These are phyloP conservation scores for Nothopassalora personata DNA, from an alignment of 2,329 filamentous ascomycete species.

Conservation along the genomic window DNA sequence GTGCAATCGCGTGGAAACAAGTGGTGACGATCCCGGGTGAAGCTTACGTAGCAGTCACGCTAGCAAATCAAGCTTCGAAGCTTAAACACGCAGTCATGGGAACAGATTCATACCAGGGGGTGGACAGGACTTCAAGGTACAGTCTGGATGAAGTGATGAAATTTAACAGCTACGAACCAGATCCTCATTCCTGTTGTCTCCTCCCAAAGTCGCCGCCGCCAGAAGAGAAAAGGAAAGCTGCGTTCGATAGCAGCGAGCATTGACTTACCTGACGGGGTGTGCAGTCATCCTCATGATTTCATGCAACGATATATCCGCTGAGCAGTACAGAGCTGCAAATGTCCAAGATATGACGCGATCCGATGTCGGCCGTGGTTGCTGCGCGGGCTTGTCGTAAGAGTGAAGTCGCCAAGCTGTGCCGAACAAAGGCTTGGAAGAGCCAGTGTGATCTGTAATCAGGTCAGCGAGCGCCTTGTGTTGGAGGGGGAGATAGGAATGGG, in stretches of 20 bases:
- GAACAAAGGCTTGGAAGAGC: too few relatives aligned
- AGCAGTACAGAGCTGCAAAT: background rate
- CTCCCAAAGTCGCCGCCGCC: background rate
- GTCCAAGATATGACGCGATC: too few relatives aligned
- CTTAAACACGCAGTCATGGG: background rate
- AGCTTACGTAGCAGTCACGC: background rate
- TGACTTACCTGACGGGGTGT: background rate
- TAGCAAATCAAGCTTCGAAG: background rate
- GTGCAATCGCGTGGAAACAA: background rate
- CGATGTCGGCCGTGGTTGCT: too few relatives aligned
- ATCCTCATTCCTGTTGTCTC: background rate
- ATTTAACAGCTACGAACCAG: background rate
- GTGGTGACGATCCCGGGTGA: background rate
- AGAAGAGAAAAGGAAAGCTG: background rate
- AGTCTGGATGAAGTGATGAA: background rate
- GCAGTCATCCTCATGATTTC: background rate
- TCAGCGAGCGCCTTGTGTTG: background rate
- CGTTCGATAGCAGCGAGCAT: conserved; percentile 2
- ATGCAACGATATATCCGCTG: background rate
- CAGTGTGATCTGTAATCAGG: background rate
- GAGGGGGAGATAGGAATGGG: background rate
- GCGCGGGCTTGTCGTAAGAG: background rate
- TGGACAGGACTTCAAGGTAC: background rate
- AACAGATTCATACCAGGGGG: background rate
- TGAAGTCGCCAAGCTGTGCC: background rate